A percentile compares a stretch with the other conserved stretches of the same genome.
phyloP scores from a whole-genome alignment of 495 filamentous ascomycete species.

The Daldinia loculata region DNA sequence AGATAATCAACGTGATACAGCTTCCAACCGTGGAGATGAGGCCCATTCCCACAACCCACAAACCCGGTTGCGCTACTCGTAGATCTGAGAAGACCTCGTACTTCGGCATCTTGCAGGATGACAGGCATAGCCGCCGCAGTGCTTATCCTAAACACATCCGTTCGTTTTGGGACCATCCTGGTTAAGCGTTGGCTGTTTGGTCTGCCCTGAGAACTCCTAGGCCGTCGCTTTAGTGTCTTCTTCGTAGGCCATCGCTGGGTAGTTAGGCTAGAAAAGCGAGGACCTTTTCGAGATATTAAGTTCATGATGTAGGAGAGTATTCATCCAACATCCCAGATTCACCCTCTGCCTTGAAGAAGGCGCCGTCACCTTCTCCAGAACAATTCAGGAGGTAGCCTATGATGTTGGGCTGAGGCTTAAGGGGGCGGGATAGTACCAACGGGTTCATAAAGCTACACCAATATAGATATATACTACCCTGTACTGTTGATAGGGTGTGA shows the following conservation, averaged over 20 bases:
- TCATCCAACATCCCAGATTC: background rate
- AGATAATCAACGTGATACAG: slow-evolving; percentile 1
- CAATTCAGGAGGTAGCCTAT: slow-evolving; percentile 61
- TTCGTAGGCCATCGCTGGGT: background rate
- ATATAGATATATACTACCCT: slow-evolving; percentile 80
- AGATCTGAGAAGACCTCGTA: background rate
- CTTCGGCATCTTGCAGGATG: background rate
- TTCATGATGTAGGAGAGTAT: background rate
- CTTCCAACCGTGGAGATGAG: background rate
- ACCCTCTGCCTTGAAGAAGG: no score
- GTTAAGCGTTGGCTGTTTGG: background rate
- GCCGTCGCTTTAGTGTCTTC: background rate
- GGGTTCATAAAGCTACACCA: slow-evolving; percentile 70
- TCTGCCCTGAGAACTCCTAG: background rate
- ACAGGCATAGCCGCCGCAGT: background rate
- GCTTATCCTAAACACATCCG: background rate
- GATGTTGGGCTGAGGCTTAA: slow-evolving; percentile 71
- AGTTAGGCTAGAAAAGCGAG: no score
- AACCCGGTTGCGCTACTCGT: background rate
- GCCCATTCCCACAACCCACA: background rate
- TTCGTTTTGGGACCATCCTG: background rate
- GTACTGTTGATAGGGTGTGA: slow-evolving; percentile 70
- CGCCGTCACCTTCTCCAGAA: slow-evolving; percentile 45
- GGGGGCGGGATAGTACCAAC: slow-evolving; percentile 69
- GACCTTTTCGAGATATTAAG: background rate